Evolutionary conservation across 306 rosid genomes (phyloP), one percentile per base, ranked within the genome.

Genomic region (Spatholobus suberectus): DNA sequence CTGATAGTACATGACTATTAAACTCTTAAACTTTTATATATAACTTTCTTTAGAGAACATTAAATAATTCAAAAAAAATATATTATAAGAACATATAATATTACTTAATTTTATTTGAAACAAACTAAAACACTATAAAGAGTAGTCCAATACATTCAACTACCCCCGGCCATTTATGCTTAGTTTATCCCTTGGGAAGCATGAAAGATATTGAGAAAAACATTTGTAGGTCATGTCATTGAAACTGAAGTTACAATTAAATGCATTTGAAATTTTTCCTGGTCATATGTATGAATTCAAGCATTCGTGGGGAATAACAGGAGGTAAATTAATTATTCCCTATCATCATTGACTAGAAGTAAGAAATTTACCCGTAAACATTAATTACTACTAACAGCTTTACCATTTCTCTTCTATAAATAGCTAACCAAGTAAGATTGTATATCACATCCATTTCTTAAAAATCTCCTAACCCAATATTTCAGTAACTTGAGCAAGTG

Each of bases 331-430:
- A 62, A 29, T 32, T 27, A 26, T 5, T 29, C 3, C 13, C 8
- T 27, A 15, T 6, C 41, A 62, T 15, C 12, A 57, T 21, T 21
- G 21, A 23, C 21, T 57, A 57, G 9, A 29, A 21, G 32, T 8
- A 21, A 21, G 63, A 12, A 29, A 3, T 29, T 26, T 13, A 44
- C 13, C 23, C 21, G 47, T 10, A 27, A 40, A 18, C 65, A 79
- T 26, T 10, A 13, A 43, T 17, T 35, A 65, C 52, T 13, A 12
- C 18, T 1, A 13, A 57, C 3, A 44, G 10, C 21, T 59, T 37
- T 12, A 41, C 76, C 24, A 52, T 23, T 74, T 40, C 6, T 52
- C 49, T 40, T 27, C 24, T 82, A 68, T 76, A 82, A 82, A 82
- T 76, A 55, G 47, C 11, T 32, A 40, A 37, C 3, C 5, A 29